Evolutionary conservation across 768 basidiomycete species (phyloP).

Genomic region (Lentinula edodes): DNA sequence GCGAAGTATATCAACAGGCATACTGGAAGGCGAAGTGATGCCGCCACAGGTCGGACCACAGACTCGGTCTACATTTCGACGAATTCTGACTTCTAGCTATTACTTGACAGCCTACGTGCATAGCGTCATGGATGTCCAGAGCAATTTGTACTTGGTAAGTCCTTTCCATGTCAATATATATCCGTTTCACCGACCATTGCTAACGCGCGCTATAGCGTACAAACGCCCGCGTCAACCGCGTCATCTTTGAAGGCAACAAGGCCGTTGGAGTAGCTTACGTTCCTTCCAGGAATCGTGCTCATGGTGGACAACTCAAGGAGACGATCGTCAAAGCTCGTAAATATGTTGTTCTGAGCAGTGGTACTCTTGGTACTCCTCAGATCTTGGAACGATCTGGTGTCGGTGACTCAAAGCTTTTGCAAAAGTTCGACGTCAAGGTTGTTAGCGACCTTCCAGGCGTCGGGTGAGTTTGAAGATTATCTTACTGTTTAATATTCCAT

Average conservation of each 20-base stretch:
- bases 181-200: background rate
- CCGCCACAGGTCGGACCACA: slow-evolving; percentile 49
- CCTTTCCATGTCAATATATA: background rate
- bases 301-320: slow-evolving; percentile 47
- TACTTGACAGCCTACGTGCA: slow-evolving; percentile 51
- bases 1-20: slow-evolving; percentile 74
- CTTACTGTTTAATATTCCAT: too few relatives aligned
- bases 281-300: slow-evolving; percentile 52
- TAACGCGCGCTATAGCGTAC: slow-evolving; percentile 27
- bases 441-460: slow-evolving; percentile 69
- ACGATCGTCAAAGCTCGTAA: slow-evolving; percentile 65
- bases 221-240: slow-evolving; percentile 61
- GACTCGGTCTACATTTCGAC: background rate
- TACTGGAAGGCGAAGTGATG: slow-evolving; percentile 67
- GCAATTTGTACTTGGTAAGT: slow-evolving; percentile 48
- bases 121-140: slow-evolving; percentile 65
- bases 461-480: slow-evolving; percentile 29
- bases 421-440: slow-evolving; percentile 53
- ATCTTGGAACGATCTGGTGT: slow-evolving; percentile 73
- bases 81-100: background rate
- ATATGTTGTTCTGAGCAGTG: slow-evolving; percentile 58
- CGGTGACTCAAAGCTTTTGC: slow-evolving; percentile 47
- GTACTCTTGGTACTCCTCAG: slow-evolving; percentile 68
- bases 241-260: slow-evolving; percentile 68
- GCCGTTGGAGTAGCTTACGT: slow-evolving; percentile 71